Conservation (phyloP, 1,284 basidiomycete genomes). For the Ustilago loliicola region DNA sequence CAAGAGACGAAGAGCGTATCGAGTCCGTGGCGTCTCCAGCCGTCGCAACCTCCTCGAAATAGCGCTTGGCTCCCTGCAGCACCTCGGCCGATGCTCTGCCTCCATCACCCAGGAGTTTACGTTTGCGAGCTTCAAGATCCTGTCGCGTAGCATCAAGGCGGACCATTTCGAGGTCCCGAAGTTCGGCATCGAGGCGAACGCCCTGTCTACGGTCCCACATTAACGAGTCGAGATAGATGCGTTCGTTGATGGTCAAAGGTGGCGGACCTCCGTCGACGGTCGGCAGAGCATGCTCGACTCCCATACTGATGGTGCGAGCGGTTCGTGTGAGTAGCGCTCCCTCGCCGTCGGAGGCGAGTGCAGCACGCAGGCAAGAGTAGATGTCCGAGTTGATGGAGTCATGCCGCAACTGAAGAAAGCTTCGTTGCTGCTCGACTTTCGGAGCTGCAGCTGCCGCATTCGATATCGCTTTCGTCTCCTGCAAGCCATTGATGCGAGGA, state of each 20-base stretch:
- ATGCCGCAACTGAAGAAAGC: slow-evolving; percentile 36
- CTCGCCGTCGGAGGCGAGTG: slow-evolving; percentile 46
- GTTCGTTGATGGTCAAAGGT: slow-evolving; percentile 36
- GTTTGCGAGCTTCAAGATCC: slow-evolving; percentile 37
- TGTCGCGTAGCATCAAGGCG: slow-evolving; percentile 21
- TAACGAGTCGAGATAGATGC: slow-evolving; percentile 49
- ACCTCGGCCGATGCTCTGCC: slow-evolving; percentile 23
- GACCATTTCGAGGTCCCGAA: slow-evolving; percentile 32
- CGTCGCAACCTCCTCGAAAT: slow-evolving; percentile 39
- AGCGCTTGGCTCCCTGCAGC: slow-evolving; percentile 31
- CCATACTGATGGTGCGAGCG: slow-evolving; percentile 35
- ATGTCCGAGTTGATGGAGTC: slow-evolving; percentile 48
- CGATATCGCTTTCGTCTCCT: not conserved
- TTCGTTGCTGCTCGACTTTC: slow-evolving; percentile 26
- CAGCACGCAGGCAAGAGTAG: slow-evolving; percentile 43
- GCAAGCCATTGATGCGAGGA: slow-evolving; percentile 7
- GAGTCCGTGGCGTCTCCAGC: slow-evolving; percentile 15
- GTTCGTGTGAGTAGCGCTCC: slow-evolving; percentile 43
- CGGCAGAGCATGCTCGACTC: slow-evolving; percentile 31
- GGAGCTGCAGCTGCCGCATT: slow-evolving; percentile 1
- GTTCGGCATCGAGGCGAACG: slow-evolving; percentile 41
- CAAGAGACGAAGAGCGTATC: slow-evolving; percentile 25
- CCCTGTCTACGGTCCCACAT: slow-evolving; percentile 51
- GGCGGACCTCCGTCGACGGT: slow-evolving; percentile 12
- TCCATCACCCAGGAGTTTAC: slow-evolving; percentile 31